Evolutionary conservation across 73 alveolate genomes (phyloP), one percentile per base, ranked within the genome.

Genomic region (Paramecium bursaria): DNA sequence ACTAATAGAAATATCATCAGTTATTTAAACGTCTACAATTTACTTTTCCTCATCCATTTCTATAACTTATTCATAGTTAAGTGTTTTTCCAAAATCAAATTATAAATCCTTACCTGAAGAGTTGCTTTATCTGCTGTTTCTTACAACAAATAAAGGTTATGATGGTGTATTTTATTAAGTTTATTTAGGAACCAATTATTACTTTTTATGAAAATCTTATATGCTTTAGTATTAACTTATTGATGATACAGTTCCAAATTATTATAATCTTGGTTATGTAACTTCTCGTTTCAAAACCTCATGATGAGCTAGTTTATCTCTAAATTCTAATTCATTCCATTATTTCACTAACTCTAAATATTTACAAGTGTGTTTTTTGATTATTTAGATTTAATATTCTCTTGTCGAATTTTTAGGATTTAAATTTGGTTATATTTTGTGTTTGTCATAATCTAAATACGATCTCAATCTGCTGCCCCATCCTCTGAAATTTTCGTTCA

Each of bases 171-270:
- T 42, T 42, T 67, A 67, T 39, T 5, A 39, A 7, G 49, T 7
- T 2, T 19, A 39, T 19, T 67, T 31, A 1, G 4, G 19, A 19
- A 11, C 6, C 6, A 15, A 21, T 14, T 25, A 17, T 15, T 67
- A 1, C 35, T 17, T 67, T 47, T 67, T 67, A 67, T 67, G 55
- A 5, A 67, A 67, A 42, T 67, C 82, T 42, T 67, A 42, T 2
- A 67, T 67, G 44, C 82, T 67, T 5, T 67, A 67, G 21, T 67
- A 67, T 39, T 67, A 57, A 10, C 82, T 67, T 2, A 67, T 67
- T 0, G 82, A 67, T 15, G 82, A 67, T 1, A 67, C 44, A 2
- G 82, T 67, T 11, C 82, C 82, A 67, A 67, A 67, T 35, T 67
- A 67, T 42, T 67, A 35, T 14, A 35, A 23, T 15, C 46, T 5